phyloP scores from a whole-genome alignment of 768 basidiomycete genomes.

The Clitopilus hobsonii region DNA sequence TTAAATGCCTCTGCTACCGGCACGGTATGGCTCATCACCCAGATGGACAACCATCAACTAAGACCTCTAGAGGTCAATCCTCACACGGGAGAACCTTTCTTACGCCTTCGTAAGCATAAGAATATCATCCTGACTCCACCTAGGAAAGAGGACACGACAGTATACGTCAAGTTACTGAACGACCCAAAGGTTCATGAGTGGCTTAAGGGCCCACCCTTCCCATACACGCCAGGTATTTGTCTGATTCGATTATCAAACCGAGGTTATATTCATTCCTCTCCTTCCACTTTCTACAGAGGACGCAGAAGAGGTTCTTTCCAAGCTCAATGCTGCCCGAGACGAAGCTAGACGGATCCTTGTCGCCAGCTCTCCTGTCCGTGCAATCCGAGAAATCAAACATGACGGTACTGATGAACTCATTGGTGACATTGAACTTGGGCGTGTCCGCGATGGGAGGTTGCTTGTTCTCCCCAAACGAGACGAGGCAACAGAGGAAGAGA shows the following conservation, averaged over 20 bases:
- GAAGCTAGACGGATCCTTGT: slow-evolving; percentile 21
- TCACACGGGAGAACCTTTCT: slow-evolving; percentile 38
- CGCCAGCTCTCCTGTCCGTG: slow-evolving; percentile 41
- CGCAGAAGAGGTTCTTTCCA: slow-evolving; percentile 26
- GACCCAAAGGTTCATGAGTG: slow-evolving; percentile 41
- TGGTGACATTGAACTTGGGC: slow-evolving; percentile 38
- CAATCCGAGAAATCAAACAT: slow-evolving; percentile 48
- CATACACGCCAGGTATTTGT: slow-evolving; percentile 46
- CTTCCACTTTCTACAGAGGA: slow-evolving; percentile 24
- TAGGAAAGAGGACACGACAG: slow-evolving; percentile 38
- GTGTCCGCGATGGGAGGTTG: slow-evolving; percentile 17
- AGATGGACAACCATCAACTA: slow-evolving; percentile 19
- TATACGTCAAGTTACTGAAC: slow-evolving; percentile 37
- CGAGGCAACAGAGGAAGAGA: slow-evolving; percentile 26
- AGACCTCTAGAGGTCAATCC: slow-evolving; percentile 28
- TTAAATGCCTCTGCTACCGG: too few relatives aligned
- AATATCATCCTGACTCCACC: slow-evolving; percentile 60
- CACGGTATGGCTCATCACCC: too few relatives aligned
- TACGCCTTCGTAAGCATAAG: slow-evolving; percentile 44
- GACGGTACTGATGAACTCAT: slow-evolving; percentile 54
- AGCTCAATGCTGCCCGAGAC: slow-evolving; percentile 24
- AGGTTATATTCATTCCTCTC: too few relatives aligned
- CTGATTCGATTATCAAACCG: too few relatives aligned
- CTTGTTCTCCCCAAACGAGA: slow-evolving; percentile 24
- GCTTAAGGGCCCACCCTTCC: slow-evolving; percentile 46